Conservation (phyloP, 345 rosid species). For the Viola odorata region DNA sequence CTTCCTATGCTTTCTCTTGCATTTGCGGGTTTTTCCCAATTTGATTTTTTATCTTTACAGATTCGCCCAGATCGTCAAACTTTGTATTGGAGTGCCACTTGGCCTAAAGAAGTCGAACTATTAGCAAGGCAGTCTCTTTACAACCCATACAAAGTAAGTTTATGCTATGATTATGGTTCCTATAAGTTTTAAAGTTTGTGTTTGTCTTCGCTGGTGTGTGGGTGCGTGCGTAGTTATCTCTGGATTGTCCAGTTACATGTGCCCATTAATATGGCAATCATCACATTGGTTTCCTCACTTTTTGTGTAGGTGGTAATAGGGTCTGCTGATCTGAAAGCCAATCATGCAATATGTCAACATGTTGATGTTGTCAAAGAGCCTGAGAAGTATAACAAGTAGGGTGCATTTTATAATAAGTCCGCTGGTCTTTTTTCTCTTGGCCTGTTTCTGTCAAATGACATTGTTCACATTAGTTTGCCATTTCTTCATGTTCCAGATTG, state of each 20-base stretch:
- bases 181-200: not conserved
- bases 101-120: conserved; percentile 99
- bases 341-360: conserved; percentile 85
- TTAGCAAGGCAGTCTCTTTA: conserved; percentile 82
- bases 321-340: conserved; percentile 88
- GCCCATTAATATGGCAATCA: not conserved
- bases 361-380: conserved; percentile 90
- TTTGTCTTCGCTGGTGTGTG: not conserved
- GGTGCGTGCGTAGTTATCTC: not conserved
- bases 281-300: conserved; percentile 2
- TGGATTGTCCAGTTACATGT: not conserved
- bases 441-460: not conserved
- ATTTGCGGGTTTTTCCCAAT: not conserved
- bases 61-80: conserved; percentile 98
- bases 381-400: conserved; percentile 93
- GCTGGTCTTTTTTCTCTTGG: not conserved
- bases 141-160: conserved; percentile 89
- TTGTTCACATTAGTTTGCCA: not conserved
- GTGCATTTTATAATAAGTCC: not conserved
- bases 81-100: conserved; percentile 99
- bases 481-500: conserved; percentile 42
- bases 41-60: conserved; percentile 31
- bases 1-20: not conserved
- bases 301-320: conserved; percentile 75
- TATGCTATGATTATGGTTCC: not conserved